Base-by-base conservation (phyloP, 257 asterid species). In the Plantago major region DNA sequence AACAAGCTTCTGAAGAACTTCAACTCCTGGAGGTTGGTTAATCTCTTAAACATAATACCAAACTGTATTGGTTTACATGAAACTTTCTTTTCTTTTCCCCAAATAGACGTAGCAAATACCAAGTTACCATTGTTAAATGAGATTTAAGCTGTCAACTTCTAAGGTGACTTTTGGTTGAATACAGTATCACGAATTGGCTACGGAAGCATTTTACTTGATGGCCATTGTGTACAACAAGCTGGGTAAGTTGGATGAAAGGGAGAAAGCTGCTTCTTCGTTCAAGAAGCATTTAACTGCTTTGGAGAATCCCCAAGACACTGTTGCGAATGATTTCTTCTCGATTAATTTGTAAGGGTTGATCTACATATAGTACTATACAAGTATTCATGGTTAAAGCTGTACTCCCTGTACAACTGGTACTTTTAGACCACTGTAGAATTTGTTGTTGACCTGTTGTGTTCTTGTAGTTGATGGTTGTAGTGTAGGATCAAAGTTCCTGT, bases 101-200 rank as follows among this genome's bases (percentile, higher is more conserved):
- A 22, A 22, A 22, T 22, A 22, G 26, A 22, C 26, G 26, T 22
- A 22, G 1, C 26, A 22, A 22, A 2, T 22, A 22, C 26, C 26
- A 22, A 22, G 26, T 22, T 33, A 33, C 40, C 40, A 33, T 33
- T 33, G 8, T 33, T 14, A 9, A 16, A 43, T 58, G 37, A 58
- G 28, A 5, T 60, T 9, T 12, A 48, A 14, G 26, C 26, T 22
- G 26, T 22, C 26, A 22, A 22, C 26, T 40, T 13, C 57, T 55
- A 59, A 65, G 18, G 14, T 38, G 40, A 58, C 48, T 62, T 22
- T 48, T 73, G 38, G 17, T 55, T 71, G 51, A 37, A 15, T 50
- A 44, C 92, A 91, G 99, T 81, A 83, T 72, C 95, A 92, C 55
- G 96, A 89, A 71, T 66, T 92, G 74, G 97, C 97, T 19, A 77